phyloP scores from a whole-genome alignment of 2,329 filamentous ascomycete species.

The Chrysosporium queenslandicum region DNA sequence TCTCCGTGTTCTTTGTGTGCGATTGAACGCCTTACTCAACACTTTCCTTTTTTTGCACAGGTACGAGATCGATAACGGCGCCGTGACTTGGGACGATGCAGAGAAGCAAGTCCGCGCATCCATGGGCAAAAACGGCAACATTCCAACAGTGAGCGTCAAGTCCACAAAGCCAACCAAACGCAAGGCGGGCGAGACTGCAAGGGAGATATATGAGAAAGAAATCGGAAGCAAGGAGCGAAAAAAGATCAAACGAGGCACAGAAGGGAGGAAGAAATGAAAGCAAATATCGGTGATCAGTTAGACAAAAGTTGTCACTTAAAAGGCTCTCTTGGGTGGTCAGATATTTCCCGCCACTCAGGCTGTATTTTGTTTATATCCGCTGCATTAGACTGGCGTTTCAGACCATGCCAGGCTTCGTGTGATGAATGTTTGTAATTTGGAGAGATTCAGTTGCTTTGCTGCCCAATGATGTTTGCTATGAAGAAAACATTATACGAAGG shows the following conservation, averaged over 20 bases:
- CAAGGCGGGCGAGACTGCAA: conserved; percentile 53
- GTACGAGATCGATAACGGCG: conserved; percentile 40
- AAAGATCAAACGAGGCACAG: conserved; percentile 38
- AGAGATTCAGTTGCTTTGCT: too few species aligned
- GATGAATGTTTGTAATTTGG: too few species aligned
- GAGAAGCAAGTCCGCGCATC: conserved; percentile 63
- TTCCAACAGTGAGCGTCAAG: conserved; percentile 62
- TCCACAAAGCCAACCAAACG: conserved; percentile 60
- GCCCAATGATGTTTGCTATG: too few species aligned
- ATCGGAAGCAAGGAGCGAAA: conserved; percentile 36
- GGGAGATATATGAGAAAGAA: conserved; percentile 40
- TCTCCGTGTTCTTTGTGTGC: background rate
- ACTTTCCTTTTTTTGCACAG: conserved; percentile 14
- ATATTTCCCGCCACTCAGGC: background rate
- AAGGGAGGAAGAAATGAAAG: conserved; percentile 25
- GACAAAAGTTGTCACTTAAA: conserved; percentile 2
- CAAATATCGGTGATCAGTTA: background rate
- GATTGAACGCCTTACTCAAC: background rate
- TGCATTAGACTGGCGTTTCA: conserved; percentile 7
- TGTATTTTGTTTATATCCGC: background rate
- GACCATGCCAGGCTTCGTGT: too few species aligned
- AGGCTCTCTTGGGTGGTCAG: background rate
- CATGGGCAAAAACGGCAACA: conserved; percentile 41
- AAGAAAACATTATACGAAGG: too few species aligned
- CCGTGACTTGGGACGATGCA: conserved; percentile 47